These are phyloP conservation scores for Stevia rebaudiana DNA, from an alignment of 140 eudicot species.

Conservation along the genomic window DNA sequence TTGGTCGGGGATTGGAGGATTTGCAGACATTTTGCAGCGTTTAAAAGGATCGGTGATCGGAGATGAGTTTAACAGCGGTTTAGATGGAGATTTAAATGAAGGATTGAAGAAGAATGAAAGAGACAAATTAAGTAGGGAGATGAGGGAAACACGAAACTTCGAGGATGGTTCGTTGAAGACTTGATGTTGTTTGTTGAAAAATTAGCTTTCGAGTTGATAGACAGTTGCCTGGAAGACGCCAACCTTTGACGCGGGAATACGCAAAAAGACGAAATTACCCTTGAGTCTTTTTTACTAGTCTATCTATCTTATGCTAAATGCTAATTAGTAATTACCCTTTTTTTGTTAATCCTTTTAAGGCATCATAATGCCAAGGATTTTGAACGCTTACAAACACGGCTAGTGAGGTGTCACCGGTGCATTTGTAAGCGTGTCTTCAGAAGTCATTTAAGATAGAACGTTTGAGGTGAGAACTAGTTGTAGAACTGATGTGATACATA, in stretches of 20 bases:
- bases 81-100: background rate
- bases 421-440: too few species aligned
- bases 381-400: too few species aligned
- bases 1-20: background rate
- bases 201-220: constrained; percentile 15
- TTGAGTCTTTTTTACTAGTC: background rate
- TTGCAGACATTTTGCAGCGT: constrained; percentile 1
- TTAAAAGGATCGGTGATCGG: background rate
- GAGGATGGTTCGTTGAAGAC: constrained; percentile 27
- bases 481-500: too few species aligned
- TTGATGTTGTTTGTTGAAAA: background rate
- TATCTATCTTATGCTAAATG: too few species aligned
- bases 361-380: too few species aligned
- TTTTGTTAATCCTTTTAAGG: too few species aligned
- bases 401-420: too few species aligned
- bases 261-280: background rate
- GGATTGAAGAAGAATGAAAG: background rate
- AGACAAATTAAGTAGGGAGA: background rate
- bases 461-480: too few species aligned
- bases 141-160: constrained; percentile 18
- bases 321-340: too few species aligned
- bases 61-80: constrained; percentile 3
- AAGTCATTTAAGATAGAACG: too few species aligned
- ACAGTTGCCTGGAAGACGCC: background rate
- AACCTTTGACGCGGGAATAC: background rate